Percentiles rank a stretch among this genome's conserved stretches.
phyloP scores from a whole-genome alignment of 2,329 filamentous ascomycete genomes.

The Emergomyces pasteurianus region DNA sequence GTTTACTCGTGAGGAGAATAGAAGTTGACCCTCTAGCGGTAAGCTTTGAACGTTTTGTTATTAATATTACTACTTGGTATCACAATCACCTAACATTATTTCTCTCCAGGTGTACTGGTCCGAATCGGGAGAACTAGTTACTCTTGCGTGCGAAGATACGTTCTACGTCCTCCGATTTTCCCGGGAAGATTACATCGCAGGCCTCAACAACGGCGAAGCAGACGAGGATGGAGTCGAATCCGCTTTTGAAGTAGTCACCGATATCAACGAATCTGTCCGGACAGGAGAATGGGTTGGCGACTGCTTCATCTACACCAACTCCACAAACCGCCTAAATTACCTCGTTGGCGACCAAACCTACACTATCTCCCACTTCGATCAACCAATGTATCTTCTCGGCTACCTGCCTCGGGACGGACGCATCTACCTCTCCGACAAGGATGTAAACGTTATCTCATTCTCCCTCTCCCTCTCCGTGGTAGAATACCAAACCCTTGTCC shows the following conservation, averaged over 20 bases:
- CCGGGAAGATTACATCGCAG: constrained; percentile 74
- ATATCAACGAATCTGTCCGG: constrained; percentile 84
- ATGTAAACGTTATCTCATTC: constrained; percentile 84
- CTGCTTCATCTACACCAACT: constrained; percentile 98
- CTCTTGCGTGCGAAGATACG: constrained; percentile 85
- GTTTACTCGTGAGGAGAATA: constrained; percentile 79
- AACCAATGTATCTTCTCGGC: constrained; percentile 85
- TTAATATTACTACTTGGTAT: background rate
- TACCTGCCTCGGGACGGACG: constrained; percentile 93
- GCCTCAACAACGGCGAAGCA: constrained; percentile 66
- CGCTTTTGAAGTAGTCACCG: constrained; percentile 91
- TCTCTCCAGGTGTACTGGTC: constrained; percentile 75
- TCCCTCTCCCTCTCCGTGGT: constrained; percentile 82
- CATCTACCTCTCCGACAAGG: constrained; percentile 92
- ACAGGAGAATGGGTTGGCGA: constrained; percentile 98
- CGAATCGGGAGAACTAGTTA: constrained; percentile 84
- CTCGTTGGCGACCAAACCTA: constrained; percentile 96
- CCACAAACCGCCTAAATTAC: constrained; percentile 92
- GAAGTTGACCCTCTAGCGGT: constrained; percentile 59
- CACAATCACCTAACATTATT: constrained; percentile 5
- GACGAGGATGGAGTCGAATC: constrained; percentile 90
- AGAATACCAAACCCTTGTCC: constrained; percentile 91
- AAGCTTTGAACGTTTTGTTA: constrained; percentile 15
- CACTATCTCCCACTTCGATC: constrained; percentile 93
- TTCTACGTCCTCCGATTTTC: constrained; percentile 93